These are phyloP conservation scores for Hyphopichia fennica DNA, from an alignment of 1,139 yeast genomes.

Conservation along the genomic window DNA sequence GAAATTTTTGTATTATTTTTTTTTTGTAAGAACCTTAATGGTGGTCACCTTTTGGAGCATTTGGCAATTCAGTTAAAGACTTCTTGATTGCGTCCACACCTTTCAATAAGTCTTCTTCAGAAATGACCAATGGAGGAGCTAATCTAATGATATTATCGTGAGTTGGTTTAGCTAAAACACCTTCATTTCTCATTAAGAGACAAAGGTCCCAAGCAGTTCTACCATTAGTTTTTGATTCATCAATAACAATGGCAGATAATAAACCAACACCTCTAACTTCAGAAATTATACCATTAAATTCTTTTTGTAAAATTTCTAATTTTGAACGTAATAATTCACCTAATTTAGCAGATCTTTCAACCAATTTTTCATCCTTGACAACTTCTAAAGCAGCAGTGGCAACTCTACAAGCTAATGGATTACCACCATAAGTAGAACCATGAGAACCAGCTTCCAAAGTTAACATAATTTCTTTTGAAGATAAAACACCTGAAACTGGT, in stretches of 20 bases:
- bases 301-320: slow-evolving; percentile 58
- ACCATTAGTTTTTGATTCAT: slow-evolving; percentile 79
- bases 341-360: slow-evolving; percentile 69
- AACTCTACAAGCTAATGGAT: slow-evolving; percentile 91
- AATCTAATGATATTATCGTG: slow-evolving; percentile 94
- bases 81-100: slow-evolving; percentile 78
- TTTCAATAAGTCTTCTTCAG: slow-evolving; percentile 79
- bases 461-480: slow-evolving; percentile 85
- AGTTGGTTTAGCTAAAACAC: slow-evolving; percentile 94
- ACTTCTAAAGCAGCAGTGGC: slow-evolving; percentile 94
- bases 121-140: slow-evolving; percentile 93
- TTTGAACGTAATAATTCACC: slow-evolving; percentile 74
- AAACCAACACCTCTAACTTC: slow-evolving; percentile 95
- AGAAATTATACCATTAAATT: slow-evolving; percentile 70
- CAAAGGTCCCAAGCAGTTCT: slow-evolving; percentile 97
- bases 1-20: no score
- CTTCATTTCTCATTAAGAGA: slow-evolving; percentile 81
- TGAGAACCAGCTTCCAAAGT: slow-evolving; percentile 94
- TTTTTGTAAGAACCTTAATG: no score
- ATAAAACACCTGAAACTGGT: slow-evolving; percentile 88
- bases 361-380: slow-evolving; percentile 82
- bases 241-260: slow-evolving; percentile 88
- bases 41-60: slow-evolving; percentile 45
- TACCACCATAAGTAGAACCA: slow-evolving; percentile 98
- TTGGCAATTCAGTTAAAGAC: slow-evolving; percentile 61